Conservation (phyloP, 192 early-diverging fungal species). For the Irineochytrium annulatum region DNA sequence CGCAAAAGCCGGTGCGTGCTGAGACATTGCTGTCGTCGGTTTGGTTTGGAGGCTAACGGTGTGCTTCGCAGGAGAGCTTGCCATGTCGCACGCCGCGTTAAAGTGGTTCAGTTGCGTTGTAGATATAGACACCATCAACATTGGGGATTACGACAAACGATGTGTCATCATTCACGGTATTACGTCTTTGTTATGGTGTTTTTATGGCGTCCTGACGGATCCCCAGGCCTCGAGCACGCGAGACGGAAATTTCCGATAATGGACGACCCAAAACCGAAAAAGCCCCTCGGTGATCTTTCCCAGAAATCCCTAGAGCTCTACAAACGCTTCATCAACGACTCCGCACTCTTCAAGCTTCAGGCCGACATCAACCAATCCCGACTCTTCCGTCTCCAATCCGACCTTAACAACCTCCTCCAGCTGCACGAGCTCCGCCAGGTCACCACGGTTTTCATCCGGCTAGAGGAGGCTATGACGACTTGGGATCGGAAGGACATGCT, state of each 20-base stretch:
- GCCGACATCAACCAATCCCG: slow-evolving; percentile 47
- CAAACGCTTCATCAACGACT: slow-evolving; percentile 44
- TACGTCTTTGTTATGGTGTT: not conserved
- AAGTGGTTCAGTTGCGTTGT: slow-evolving; percentile 31
- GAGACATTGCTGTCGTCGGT: slow-evolving; percentile 4
- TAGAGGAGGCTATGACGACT: slow-evolving; percentile 34
- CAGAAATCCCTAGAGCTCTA: slow-evolving; percentile 31
- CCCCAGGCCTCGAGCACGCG: slow-evolving; percentile 7
- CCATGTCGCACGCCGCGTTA: slow-evolving; percentile 49
- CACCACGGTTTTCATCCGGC: slow-evolving; percentile 49
- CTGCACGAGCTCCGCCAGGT: slow-evolving; percentile 48
- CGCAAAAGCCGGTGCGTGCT: slow-evolving; percentile 40
- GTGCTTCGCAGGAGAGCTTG: slow-evolving; percentile 35
- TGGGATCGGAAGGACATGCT: slow-evolving; percentile 31
- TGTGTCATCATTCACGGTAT: slow-evolving; percentile 39
- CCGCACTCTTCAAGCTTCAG: slow-evolving; percentile 51
- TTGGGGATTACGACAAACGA: slow-evolving; percentile 47
- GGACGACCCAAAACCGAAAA: no score
- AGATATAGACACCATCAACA: slow-evolving; percentile 32
- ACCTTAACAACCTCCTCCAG: slow-evolving; percentile 35
- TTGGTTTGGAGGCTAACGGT: slow-evolving; percentile 1
- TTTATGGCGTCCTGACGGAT: no score
- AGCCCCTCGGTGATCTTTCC: no score
- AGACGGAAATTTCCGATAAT: slow-evolving; percentile 8
- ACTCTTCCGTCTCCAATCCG: slow-evolving; percentile 35